Percentiles rank a stretch among this genome's conserved stretches.
Conservation (phyloP, 73 alveolate species). For the Tetrahymena malaccensis region DNA sequence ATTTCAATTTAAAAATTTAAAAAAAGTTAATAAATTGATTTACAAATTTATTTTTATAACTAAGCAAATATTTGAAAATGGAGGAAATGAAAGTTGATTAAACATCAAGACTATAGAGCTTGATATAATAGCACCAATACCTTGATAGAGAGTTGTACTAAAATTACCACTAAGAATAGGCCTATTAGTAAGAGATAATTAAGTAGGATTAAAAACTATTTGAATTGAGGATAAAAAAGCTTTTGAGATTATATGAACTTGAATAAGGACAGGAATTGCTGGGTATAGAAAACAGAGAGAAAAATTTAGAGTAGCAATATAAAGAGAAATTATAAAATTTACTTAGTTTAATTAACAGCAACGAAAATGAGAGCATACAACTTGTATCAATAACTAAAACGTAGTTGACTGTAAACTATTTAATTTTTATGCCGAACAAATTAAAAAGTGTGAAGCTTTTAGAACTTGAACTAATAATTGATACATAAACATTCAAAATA, state of each 20-base stretch:
- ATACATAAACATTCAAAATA: neutral
- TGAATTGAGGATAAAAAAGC: neutral
- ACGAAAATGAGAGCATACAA: neutral
- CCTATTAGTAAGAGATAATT: neutral
- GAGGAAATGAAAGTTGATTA: neutral
- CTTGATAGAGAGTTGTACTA: neutral
- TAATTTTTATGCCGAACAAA: neutral
- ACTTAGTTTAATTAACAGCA: neutral
- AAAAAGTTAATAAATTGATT: neutral
- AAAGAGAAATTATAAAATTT: neutral
- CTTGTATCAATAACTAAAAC: neutral
- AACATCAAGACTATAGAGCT: neutral
- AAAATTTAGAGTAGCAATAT: neutral
- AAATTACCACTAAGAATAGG: neutral
- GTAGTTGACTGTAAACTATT: neutral
- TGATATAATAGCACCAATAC: neutral
- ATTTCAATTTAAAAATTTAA: too few relatives aligned
- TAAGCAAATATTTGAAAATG: neutral
- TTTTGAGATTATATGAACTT: neutral
- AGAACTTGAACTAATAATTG: neutral
- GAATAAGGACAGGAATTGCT: neutral
- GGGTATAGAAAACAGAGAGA: neutral
- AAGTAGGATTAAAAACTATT: neutral
- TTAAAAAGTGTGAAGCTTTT: neutral
- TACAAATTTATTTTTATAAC: too few relatives aligned